phyloP scores from a whole-genome alignment of 164 flowering plant genomes.

The Warburgia ugandensis region DNA sequence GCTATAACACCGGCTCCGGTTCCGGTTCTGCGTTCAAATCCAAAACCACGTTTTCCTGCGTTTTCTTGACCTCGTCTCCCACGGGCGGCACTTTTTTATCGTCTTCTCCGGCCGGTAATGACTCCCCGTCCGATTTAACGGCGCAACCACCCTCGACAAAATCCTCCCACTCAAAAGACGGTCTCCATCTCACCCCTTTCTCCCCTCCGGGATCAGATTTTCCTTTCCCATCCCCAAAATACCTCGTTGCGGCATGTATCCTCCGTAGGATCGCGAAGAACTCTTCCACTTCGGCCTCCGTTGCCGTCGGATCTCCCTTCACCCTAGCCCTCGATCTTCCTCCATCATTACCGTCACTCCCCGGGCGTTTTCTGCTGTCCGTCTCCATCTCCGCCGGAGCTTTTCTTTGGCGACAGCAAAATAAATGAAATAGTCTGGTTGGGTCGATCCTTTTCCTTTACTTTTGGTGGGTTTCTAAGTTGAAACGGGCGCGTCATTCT shows the following conservation, averaged over 20 bases:
- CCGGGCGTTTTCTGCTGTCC: constrained; percentile 15
- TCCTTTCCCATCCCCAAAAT: constrained; percentile 20
- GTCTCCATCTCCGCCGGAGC: constrained; percentile 10
- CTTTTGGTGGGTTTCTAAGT: no score
- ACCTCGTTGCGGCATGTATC: constrained; percentile 30
- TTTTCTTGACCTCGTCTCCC: background rate
- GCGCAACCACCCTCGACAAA: constrained; percentile 9
- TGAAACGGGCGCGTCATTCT: no score
- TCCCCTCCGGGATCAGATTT: background rate
- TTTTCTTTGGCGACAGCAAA: no score
- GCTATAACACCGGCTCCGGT: constrained; percentile 1
- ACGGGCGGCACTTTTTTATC: background rate
- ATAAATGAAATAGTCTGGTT: no score
- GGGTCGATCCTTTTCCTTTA: no score
- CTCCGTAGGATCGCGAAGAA: constrained; percentile 42
- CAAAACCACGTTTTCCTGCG: constrained; percentile 1
- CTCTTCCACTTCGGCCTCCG: constrained; percentile 50
- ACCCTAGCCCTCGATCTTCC: background rate
- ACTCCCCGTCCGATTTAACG: background rate
- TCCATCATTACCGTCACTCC: constrained; percentile 6
- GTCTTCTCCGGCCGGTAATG: background rate
- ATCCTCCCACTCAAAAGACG: constrained; percentile 19
- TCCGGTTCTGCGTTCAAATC: constrained; percentile 29
- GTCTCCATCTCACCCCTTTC: constrained; percentile 14
- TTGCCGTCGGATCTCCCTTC: constrained; percentile 2